phyloP scores from a whole-genome alignment of 108 stramenopile genomes.

The Ochromonas danica region DNA sequence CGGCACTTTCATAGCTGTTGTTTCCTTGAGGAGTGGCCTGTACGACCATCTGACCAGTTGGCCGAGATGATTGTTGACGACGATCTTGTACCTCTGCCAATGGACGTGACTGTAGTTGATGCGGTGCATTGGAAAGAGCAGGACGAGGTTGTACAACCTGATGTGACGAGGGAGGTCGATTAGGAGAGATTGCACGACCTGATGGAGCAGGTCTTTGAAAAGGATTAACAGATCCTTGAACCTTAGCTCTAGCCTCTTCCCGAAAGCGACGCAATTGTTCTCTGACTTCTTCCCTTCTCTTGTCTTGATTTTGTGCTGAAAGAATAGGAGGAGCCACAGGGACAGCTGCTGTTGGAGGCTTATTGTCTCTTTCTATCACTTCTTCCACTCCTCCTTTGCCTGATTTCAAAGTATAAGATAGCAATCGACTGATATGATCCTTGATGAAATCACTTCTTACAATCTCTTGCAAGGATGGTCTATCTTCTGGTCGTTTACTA shows the following conservation, averaged over 20 bases:
- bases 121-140: too few species aligned
- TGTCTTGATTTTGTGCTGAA: not conserved
- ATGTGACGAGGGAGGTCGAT: too few species aligned
- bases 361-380: too few species aligned
- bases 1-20: not conserved
- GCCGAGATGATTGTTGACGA: not conserved
- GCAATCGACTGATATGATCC: constrained; percentile 30
- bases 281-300: not conserved
- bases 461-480: constrained; percentile 3
- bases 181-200: too few species aligned
- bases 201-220: not conserved
- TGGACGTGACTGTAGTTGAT: too few species aligned
- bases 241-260: too few species aligned
- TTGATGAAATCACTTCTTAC: constrained; percentile 26
- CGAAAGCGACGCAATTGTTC: not conserved
- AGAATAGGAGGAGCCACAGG: too few species aligned
- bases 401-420: constrained; percentile 16
- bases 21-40: not conserved
- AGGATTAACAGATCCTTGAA: not conserved
- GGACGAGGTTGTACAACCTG: too few species aligned
- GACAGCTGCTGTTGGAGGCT: too few species aligned
- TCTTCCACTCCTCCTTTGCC: constrained; percentile 28
- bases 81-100: not conserved
- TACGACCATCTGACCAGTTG: not conserved
- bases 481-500: not conserved